Evolutionary conservation across 257 asterid genomes (phyloP).

Genomic region (Ilex aquifolium): DNA sequence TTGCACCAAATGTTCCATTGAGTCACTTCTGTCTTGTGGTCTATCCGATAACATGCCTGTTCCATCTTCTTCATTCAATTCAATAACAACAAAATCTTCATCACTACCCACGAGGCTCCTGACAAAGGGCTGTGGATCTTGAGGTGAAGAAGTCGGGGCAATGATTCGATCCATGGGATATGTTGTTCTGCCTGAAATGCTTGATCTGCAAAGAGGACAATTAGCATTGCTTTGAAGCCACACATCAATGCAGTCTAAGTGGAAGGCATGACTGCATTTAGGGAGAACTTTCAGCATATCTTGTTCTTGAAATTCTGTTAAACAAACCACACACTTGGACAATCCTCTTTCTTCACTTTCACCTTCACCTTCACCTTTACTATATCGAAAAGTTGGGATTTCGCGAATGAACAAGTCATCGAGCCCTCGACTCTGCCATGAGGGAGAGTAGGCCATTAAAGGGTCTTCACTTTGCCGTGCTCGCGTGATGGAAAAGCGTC

Average conservation of each 20-base stretch:
- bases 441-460: slow-evolving; percentile 42
- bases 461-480: slow-evolving; percentile 26
- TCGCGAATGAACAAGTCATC: slow-evolving; percentile 54
- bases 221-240: slow-evolving; percentile 68
- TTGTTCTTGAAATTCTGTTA: slow-evolving; percentile 55
- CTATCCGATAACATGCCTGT: slow-evolving; percentile 3
- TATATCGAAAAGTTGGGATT: slow-evolving; percentile 58
- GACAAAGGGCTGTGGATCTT: slow-evolving; percentile 34
- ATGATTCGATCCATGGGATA: slow-evolving; percentile 26
- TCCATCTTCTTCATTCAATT: slow-evolving; percentile 24
- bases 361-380: slow-evolving; percentile 18
- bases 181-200: slow-evolving; percentile 48
- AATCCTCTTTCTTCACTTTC: slow-evolving; percentile 23
- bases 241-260: slow-evolving; percentile 68
- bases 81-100: slow-evolving; percentile 50
- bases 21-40: slow-evolving; percentile 29
- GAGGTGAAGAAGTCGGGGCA: slow-evolving; percentile 82
- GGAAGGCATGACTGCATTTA: slow-evolving; percentile 72
- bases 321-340: slow-evolving; percentile 65
- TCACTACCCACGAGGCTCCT: slow-evolving; percentile 31
- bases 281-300: slow-evolving; percentile 67
- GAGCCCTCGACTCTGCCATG: slow-evolving; percentile 60
- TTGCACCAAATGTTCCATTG: slow-evolving; percentile 31
- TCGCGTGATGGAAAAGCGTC: slow-evolving; percentile 38
- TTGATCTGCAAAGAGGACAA: slow-evolving; percentile 76